Conservation (phyloP, 768 basidiomycete genomes). For the Lanmaoa pseudosensibilis region DNA sequence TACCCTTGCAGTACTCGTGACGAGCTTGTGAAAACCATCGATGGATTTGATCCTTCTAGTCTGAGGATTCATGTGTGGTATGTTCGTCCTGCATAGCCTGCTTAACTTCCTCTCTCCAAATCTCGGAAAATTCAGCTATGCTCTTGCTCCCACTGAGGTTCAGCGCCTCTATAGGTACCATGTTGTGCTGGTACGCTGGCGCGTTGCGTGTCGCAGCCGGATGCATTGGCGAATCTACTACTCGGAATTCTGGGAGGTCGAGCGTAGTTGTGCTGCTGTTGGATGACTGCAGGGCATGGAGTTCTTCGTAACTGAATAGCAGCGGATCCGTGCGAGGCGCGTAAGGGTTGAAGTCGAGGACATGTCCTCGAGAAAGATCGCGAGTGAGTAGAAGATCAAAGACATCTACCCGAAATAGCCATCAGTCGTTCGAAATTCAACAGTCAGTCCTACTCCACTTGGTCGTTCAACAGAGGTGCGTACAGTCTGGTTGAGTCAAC, state of each 20-base stretch:
- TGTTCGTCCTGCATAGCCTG: constrained; percentile 27
- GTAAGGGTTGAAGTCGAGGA: constrained; percentile 93
- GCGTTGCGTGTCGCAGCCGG: constrained; percentile 65
- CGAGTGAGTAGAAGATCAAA: constrained; percentile 89
- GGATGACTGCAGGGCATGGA: constrained; percentile 39
- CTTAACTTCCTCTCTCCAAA: constrained; percentile 57
- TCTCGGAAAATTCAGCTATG: constrained; percentile 70
- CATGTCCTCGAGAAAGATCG: constrained; percentile 69
- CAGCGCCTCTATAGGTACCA: constrained; percentile 90
- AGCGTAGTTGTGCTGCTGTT: background rate
- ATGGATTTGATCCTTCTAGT: background rate
- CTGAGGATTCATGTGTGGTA: background rate
- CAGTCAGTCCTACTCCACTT: background rate
- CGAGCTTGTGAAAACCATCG: background rate
- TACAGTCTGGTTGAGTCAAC: constrained; percentile 60
- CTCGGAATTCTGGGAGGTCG: constrained; percentile 48
- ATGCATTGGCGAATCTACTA: constrained; percentile 75
- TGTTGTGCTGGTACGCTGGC: constrained; percentile 81
- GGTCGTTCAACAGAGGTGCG: constrained; percentile 24
- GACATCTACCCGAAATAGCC: constrained; percentile 46
- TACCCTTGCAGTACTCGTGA: background rate
- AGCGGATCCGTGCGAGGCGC: constrained; percentile 83
- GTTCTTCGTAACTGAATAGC: constrained; percentile 80
- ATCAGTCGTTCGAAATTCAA: background rate
- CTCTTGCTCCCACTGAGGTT: constrained; percentile 70